Conservation (phyloP, 1,284 basidiomycete species). For the Afroboletus lepidellus region DNA sequence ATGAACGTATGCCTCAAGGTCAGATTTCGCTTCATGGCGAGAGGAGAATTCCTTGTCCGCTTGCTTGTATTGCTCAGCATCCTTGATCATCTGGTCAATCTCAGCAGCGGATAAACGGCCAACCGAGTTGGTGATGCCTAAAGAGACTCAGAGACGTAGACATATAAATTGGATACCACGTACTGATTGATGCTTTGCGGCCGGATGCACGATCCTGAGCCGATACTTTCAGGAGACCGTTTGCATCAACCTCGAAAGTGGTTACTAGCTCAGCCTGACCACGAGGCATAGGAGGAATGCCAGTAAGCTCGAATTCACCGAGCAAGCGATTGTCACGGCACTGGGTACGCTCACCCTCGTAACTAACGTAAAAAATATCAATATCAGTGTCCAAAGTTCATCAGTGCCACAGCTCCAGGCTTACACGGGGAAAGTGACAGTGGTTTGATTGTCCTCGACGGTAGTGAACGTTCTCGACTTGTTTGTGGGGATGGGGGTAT, state of each 20-base stretch:
- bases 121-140: conserved; percentile 92
- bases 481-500: conserved; percentile 97
- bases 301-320: conserved; percentile 96
- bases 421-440: conserved; percentile 95
- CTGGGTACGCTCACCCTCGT: conserved; percentile 96
- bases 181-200: conserved; percentile 94
- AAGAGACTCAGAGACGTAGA: conserved; percentile 17
- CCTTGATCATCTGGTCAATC: conserved; percentile 98
- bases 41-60: conserved; percentile 97
- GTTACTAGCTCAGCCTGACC: conserved; percentile 95
- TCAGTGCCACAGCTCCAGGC: conserved; percentile 24
- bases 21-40: conserved; percentile 93
- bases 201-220: conserved; percentile 93
- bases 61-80: conserved; percentile 94
- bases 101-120: conserved; percentile 92
- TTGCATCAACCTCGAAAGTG: conserved; percentile 97
- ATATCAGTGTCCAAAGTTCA: conserved; percentile 9
- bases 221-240: conserved; percentile 94
- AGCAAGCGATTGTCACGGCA: conserved; percentile 96
- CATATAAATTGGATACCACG: conserved; percentile 28
- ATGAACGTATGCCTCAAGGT: conserved; percentile 94
- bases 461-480: conserved; percentile 96
- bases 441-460: conserved; percentile 98
- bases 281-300: conserved; percentile 95
- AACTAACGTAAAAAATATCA: conserved; percentile 47